These are phyloP conservation scores for Pichia sp. DNA, from an alignment of 1,139 yeast genomes.

Conservation along the genomic window DNA sequence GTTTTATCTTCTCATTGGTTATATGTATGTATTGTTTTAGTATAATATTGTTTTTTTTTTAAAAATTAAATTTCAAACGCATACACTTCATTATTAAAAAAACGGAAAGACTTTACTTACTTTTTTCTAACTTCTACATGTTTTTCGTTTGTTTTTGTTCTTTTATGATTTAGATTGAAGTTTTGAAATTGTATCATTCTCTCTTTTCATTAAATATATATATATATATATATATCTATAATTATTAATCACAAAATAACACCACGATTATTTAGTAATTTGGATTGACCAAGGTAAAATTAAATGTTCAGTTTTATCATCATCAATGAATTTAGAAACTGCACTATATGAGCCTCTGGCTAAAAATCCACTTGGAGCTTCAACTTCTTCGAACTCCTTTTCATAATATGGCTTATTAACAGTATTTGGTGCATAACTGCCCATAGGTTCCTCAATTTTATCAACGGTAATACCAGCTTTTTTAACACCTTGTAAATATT, in stretches of 20 bases:
- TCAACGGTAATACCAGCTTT: conserved; percentile 86
- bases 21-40: background rate
- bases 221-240: too few species aligned
- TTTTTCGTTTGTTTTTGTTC: background rate
- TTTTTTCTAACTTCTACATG: background rate
- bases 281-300: conserved; percentile 82
- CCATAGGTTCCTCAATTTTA: conserved; percentile 80
- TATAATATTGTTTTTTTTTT: background rate
- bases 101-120: too few species aligned
- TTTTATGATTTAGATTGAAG: too few species aligned
- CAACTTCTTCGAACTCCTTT: conserved; percentile 72
- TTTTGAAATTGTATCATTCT: background rate
- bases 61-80: background rate
- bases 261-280: conserved; percentile 45
- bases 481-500: conserved; percentile 77
- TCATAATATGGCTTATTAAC: conserved; percentile 74
- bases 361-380: conserved; percentile 85
- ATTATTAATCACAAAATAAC: background rate
- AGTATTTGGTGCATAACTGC: conserved; percentile 90
- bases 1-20: background rate
- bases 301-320: conserved; percentile 71
- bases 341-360: conserved; percentile 87
- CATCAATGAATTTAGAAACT: conserved; percentile 76
- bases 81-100: background rate
- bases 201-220: background rate